Evolutionary conservation across 257 asterid species (phyloP).

Genomic region (Lithospermum erythrorhizon): DNA sequence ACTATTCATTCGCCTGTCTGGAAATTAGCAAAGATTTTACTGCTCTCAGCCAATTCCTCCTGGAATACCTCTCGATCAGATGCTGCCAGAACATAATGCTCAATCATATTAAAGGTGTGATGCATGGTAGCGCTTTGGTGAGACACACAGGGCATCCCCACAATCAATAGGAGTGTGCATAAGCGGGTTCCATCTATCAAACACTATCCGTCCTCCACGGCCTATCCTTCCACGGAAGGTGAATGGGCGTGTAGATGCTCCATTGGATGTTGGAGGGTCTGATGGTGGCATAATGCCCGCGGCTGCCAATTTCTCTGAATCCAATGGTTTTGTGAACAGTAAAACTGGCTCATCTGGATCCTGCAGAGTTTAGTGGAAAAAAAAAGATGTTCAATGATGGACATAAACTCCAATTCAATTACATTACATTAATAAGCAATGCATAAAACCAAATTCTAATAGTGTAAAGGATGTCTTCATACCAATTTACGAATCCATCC

Average conservation of each 20-base stretch:
- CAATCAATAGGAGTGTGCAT: conserved; percentile 53
- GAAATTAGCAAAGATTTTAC: no score
- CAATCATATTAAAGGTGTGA: conserved; percentile 26
- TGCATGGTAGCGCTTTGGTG: conserved; percentile 52
- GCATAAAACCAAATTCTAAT: no score
- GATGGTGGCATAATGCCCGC: conserved; percentile 82
- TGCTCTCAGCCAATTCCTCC: not conserved
- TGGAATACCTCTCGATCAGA: not conserved
- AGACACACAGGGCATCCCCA: conserved; percentile 40
- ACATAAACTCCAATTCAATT: no score
- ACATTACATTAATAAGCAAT: no score
- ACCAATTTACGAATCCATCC: conserved; percentile 88
- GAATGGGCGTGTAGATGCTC: conserved; percentile 27
- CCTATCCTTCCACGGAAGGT: conserved; percentile 72
- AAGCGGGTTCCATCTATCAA: conserved; percentile 81
- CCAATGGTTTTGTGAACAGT: conserved; percentile 73
- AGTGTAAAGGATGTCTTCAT: not conserved
- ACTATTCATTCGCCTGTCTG: not conserved
- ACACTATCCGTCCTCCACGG: conserved; percentile 85
- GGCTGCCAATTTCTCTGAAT: conserved; percentile 71
- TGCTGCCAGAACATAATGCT: not conserved
- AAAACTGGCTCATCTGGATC: conserved; percentile 69
- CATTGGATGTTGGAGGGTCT: conserved; percentile 37
- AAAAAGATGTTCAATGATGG: not conserved
- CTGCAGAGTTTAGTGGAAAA: conserved; percentile 34